Evolutionary conservation across 495 filamentous ascomycete species (phyloP), one percentile per base, ranked within the genome.

Genomic region (Lophium mytilinum): DNA sequence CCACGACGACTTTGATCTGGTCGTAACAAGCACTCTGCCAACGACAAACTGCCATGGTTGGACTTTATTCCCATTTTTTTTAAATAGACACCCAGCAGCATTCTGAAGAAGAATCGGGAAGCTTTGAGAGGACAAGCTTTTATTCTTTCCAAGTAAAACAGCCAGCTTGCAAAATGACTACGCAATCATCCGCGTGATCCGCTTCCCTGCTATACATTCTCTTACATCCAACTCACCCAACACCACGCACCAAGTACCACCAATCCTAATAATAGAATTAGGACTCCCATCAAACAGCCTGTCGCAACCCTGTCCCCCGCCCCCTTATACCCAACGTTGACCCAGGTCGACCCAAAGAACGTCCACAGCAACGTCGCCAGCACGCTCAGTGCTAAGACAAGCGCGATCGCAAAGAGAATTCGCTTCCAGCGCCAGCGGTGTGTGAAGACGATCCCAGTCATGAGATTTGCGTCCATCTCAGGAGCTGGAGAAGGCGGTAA

Each of bases 301-400:
- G 43, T 11, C 6, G 19, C 55, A 3, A 62, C 43, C 34, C 60
- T 42, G 10, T 57, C 60, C 15, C 21, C 24, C 37, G 48, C 39
- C 7, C 48, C 60, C 18, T 47, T 35, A 17, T 12, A 8, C 11
- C 48, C 51, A 0, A 9, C 5, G 3, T 14, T 4, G 7, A 21
- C n/a, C 54, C 55, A 62, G 36, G 37, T 55, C 17, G 40, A 37
- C 2, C 60, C 60, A 18, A 55, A 24, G 34, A 63, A 63, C 15
- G 55, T 49, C 56, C 60, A 63, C n/a, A 59, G 35, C 43, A 63
- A 35, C 8, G 47, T 43, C 15, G 55, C 60, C 0, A 53, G 9
- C 1, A 59, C 18, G 30, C 51, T 51, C 7, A 59, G 30, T 1
- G n/a, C 15, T 17, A 63, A 30, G 1, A 52, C 54, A 0, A 55